Evolutionary conservation across 2,329 filamentous ascomycete species (phyloP), one percentile per base, ranked within the genome.

Genomic region (Fusarium irregulare): DNA sequence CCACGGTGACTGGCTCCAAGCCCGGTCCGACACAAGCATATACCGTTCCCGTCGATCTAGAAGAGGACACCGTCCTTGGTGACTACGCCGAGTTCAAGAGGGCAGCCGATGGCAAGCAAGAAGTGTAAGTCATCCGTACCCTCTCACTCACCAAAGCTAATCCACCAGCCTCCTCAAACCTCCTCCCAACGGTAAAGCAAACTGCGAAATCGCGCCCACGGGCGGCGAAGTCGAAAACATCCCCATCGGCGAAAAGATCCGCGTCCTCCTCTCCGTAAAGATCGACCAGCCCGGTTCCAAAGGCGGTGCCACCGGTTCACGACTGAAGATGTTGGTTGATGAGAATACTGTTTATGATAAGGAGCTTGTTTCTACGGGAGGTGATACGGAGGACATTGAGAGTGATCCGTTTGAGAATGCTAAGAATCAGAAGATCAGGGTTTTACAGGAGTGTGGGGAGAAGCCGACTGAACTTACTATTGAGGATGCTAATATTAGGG

Each of bases 381-480:
- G 18, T 16, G 30, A 21, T n/a, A 30, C n/a, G 4, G 40, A 63
- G 41, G 30, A 18, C 18, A 46, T 63, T 7, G 28, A 45, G 28
- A 63, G 60, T 23, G 57, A 63, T 1, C 32, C 49, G 10, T 63
- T 63, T 11, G 45, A 41, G 32, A 50, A 58, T 12, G 23, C 32
- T n/a, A 23, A 62, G 25, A 50, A 63, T 16, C 60, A 63, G n/a
- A 63, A 62, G 57, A 50, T 63, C 2, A 32, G 45, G 8, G 23
- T 63, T 34, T 16, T 63, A 20, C 57, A 63, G 6, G 60, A 63
- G 20, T 28, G 30, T 18, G 60, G 60, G 4, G 41, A 63, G 30
- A 32, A 55, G 7, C 46, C 57, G n/a, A 48, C 62, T 8, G 57
- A 63, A 25, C 25, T 63, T 20, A 56, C 58, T 2, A 56, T 63